phyloP scores from a whole-genome alignment of 106 monocot genomes.

The Iris macrosiphon region DNA sequence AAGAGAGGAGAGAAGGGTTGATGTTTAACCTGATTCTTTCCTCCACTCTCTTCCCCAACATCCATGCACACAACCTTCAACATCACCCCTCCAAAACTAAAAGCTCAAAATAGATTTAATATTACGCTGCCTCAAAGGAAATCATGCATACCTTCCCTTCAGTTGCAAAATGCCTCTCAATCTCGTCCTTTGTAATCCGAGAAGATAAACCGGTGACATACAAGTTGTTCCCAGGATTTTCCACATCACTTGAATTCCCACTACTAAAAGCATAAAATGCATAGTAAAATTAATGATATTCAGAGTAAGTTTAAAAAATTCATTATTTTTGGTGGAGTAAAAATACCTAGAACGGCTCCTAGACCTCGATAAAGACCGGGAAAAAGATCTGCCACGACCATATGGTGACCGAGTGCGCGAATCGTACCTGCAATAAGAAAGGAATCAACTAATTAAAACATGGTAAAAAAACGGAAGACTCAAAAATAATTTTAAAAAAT shows the following conservation, averaged over 20 bases:
- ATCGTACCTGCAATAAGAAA: too few relatives aligned
- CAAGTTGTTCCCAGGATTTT: constrained; percentile 81
- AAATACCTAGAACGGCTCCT: constrained; percentile 38
- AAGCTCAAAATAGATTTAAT: too few relatives aligned
- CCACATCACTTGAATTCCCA: constrained; percentile 29
- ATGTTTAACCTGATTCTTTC: too few relatives aligned
- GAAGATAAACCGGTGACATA: constrained; percentile 71
- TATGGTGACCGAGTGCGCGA: too few relatives aligned
- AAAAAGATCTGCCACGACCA: constrained; percentile 26
- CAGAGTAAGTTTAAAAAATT: not conserved
- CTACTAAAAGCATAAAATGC: constrained; percentile 18
- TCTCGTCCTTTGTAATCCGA: constrained; percentile 34
- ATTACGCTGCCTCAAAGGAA: too few relatives aligned
- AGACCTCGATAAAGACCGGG: constrained; percentile 24
- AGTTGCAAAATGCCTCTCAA: constrained; percentile 46
- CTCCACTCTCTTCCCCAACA: too few relatives aligned
- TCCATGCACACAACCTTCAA: too few relatives aligned
- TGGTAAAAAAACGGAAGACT: too few relatives aligned
- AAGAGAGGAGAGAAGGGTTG: too few relatives aligned
- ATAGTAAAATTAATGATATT: not conserved
- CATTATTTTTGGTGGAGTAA: not conserved
- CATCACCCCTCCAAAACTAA: too few relatives aligned
- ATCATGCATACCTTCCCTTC: constrained; percentile 51
- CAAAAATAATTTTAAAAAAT: not conserved
- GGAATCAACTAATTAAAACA: too few relatives aligned